Evolutionary conservation across 768 basidiomycete species (phyloP), one percentile per base, ranked within the genome.

Genomic region (Amanita subjunquillea): DNA sequence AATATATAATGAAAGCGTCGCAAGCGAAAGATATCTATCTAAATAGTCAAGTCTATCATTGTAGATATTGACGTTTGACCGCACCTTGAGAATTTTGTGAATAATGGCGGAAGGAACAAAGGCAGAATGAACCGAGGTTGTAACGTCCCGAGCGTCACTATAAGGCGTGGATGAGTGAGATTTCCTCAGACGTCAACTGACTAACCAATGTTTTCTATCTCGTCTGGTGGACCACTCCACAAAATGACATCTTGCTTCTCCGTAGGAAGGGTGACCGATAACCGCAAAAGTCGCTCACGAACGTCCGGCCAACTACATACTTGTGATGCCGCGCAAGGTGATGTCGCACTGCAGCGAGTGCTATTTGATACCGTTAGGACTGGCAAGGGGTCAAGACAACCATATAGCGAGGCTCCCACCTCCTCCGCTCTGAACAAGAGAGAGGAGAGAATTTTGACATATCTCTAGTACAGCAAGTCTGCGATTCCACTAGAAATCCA

Each of bases 1-100:
- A 53, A 91, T 66, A 63, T 79, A 91, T 1, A 94, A 70, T 2
- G 89, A 91, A 30, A 92, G 64, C n/a, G 82, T 80, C 2, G 87
- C 74, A 60, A 79, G 77, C 32, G 70, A 66, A 54, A 82, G 65
- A 55, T 87, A 87, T 55, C 87, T 86, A 57, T 51, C 9, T 15
- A 32, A 8, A 29, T 29, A 29, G 25, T 41, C 40, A 32, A 7
- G 13, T 36, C 23, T 48, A 3, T 41, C 36, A 12, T 49, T 6
- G 13, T 34, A 13, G 15, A 20, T 34, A 32, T 8, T 17, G 37
- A 13, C 38, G 50, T 7, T 30, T 44, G 8, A 20, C 73, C 83
- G 54, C 58, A 90, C 88, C 74, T 64, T 61, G 80, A 74, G 56
- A 85, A 77, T 29, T 70, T 51, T 9, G 57, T 60, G 1, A 64